Evolutionary conservation across 495 filamentous ascomycete species (phyloP).

Genomic region (Talaromyces adpressus): DNA sequence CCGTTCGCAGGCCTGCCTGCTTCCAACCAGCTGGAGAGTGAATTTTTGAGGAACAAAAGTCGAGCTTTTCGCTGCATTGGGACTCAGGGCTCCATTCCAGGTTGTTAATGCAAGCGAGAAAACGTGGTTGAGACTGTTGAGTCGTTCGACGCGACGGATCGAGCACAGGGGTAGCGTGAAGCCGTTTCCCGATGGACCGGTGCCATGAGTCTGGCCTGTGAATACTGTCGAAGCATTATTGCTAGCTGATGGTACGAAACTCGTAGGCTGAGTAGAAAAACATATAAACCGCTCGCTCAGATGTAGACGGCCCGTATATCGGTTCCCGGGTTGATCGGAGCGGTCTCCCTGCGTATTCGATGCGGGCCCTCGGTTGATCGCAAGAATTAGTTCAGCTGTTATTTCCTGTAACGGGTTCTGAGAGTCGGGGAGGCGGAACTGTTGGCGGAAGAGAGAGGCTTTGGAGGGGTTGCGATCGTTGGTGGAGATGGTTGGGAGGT

Average conservation of each 20-base stretch:
- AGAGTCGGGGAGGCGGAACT: constrained; percentile 89
- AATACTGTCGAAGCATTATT: constrained; percentile 67
- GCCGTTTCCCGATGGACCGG: constrained; percentile 90
- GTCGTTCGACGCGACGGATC: constrained; percentile 82
- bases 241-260: constrained; percentile 73
- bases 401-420: constrained; percentile 93
- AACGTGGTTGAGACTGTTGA: constrained; percentile 84
- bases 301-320: constrained; percentile 89
- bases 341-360: constrained; percentile 50
- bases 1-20: constrained; percentile 79
- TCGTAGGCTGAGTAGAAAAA: constrained; percentile 89
- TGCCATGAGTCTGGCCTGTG: constrained; percentile 83
- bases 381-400: constrained; percentile 85
- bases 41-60: constrained; percentile 66
- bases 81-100: constrained; percentile 68
- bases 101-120: constrained; percentile 93
- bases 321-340: constrained; percentile 57
- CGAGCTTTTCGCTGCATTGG: constrained; percentile 46
- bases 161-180: constrained; percentile 93
- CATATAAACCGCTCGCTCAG: constrained; percentile 90
- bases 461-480: constrained; percentile 79
- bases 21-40: constrained; percentile 83
- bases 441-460: constrained; percentile 84
- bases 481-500: constrained; percentile 46
- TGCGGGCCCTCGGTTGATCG: constrained; percentile 45